Conservation (phyloP, 2,329 filamentous ascomycete species). For the Trichoderma arundinaceum region DNA sequence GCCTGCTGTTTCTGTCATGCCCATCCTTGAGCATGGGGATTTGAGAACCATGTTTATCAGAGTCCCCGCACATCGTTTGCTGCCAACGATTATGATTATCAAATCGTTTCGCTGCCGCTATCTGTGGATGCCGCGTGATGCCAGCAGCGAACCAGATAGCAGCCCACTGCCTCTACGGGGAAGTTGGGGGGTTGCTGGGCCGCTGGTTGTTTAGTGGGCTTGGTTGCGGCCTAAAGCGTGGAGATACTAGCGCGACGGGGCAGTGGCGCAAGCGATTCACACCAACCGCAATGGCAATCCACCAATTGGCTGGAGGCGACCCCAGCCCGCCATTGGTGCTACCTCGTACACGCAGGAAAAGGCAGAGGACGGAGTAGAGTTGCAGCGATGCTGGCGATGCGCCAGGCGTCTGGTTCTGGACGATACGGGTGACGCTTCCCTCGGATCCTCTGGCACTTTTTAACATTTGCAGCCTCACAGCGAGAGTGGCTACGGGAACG, state of each 20-base stretch:
- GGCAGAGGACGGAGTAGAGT: not conserved
- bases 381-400: slow-evolving; percentile 22
- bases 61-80: slow-evolving; percentile 14
- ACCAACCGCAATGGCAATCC: not conserved
- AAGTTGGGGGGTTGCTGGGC: slow-evolving; percentile 23
- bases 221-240: not conserved
- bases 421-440: no score
- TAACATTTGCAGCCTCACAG: slow-evolving; percentile 12
- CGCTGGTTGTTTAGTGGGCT: slow-evolving; percentile 5
- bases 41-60: slow-evolving; percentile 13
- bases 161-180: slow-evolving; percentile 23
- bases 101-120: slow-evolving; percentile 28
- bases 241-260: slow-evolving; percentile 22
- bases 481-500: not conserved
- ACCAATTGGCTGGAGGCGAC: slow-evolving; percentile 11
- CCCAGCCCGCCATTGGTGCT: not conserved
- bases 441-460: no score
- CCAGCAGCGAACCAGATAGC: slow-evolving; percentile 8
- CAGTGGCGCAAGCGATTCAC: slow-evolving; percentile 24
- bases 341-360: not conserved
- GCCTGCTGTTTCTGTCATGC: not conserved
- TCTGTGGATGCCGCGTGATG: slow-evolving; percentile 27
- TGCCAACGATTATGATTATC: slow-evolving; percentile 20
- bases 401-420: no score
- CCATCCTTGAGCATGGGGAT: not conserved